Conservation (phyloP, 768 basidiomycete genomes). For the Calocera cornea region DNA sequence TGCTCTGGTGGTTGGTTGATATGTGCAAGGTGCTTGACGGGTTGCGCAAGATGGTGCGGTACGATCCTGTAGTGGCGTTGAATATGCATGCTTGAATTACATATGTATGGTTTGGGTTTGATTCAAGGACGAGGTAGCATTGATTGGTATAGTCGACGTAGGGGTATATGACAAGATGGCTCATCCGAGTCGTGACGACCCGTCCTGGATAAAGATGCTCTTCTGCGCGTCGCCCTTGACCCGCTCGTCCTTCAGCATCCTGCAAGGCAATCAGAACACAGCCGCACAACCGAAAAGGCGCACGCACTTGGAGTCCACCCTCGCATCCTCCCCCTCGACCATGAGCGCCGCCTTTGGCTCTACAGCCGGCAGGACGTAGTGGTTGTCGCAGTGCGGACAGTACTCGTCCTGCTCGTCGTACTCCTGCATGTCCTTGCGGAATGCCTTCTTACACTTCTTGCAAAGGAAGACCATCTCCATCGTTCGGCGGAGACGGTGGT, state of each 20-base stretch:
- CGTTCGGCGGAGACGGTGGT: slow-evolving; percentile 58
- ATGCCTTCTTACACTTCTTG: slow-evolving; percentile 91
- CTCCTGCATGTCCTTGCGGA: slow-evolving; percentile 80
- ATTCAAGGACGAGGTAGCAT: background rate
- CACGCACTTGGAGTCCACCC: slow-evolving; percentile 70
- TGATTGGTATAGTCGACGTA: background rate
- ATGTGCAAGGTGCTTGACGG: background rate
- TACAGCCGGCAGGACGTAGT: slow-evolving; percentile 91
- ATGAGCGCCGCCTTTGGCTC: slow-evolving; percentile 72
- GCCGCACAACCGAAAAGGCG: background rate
- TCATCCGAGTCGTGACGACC: slow-evolving; percentile 31
- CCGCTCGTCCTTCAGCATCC: slow-evolving; percentile 85
- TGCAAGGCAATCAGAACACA: slow-evolving; percentile 21
- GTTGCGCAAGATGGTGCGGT: background rate
- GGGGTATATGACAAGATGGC: slow-evolving; percentile 14
- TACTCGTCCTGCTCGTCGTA: slow-evolving; percentile 98
- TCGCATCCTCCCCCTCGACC: slow-evolving; percentile 82
- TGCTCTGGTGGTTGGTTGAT: background rate
- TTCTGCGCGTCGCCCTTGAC: slow-evolving; percentile 38
- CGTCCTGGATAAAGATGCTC: slow-evolving; percentile 38
- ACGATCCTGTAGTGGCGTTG: background rate
- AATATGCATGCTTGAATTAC: too few species aligned
- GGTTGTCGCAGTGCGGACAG: slow-evolving; percentile 97
- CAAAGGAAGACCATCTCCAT: slow-evolving; percentile 74
- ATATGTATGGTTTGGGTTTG: background rate